Percentiles rank a stretch among this genome's conserved stretches.
These are phyloP conservation scores for Jasminum sambac DNA, from an alignment of 257 asterid species.

Conservation along the genomic window DNA sequence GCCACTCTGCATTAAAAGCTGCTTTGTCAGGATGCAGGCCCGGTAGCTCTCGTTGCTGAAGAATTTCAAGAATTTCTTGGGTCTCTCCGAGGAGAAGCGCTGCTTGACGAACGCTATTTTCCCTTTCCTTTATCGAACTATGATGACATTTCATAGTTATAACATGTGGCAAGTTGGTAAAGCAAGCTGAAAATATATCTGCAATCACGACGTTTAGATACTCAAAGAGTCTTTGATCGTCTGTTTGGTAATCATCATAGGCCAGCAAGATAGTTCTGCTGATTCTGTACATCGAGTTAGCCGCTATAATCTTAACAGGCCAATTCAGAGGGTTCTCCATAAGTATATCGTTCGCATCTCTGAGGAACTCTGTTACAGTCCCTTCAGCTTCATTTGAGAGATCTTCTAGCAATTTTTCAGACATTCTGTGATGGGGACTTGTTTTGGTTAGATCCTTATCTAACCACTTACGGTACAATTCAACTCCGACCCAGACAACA, in stretches of 20 bases:
- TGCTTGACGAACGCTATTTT: slow-evolving; percentile 31
- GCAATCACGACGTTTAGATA: slow-evolving; percentile 29
- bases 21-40: slow-evolving; percentile 23
- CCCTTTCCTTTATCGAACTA: slow-evolving; percentile 32
- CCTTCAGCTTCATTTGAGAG: slow-evolving; percentile 25
- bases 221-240: slow-evolving; percentile 22
- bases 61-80: slow-evolving; percentile 30
- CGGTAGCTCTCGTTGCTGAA: slow-evolving; percentile 25
- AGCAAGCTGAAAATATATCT: slow-evolving; percentile 33
- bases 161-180: slow-evolving; percentile 25
- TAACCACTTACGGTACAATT: slow-evolving; percentile 23
- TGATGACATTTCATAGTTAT: slow-evolving; percentile 30
- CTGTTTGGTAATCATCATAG: slow-evolving; percentile 1
- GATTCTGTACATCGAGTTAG: slow-evolving; percentile 40
- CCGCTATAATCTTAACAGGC: slow-evolving; percentile 26
- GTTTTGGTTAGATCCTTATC: slow-evolving; percentile 21
- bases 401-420: slow-evolving; percentile 14
- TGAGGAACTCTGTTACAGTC: slow-evolving; percentile 19
- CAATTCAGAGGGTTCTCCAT: slow-evolving; percentile 29
- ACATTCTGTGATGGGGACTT: not conserved
- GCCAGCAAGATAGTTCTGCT: slow-evolving; percentile 22
- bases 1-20: slow-evolving; percentile 36
- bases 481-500: slow-evolving; percentile 25
- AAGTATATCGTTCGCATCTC: not conserved
- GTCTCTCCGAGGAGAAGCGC: slow-evolving; percentile 34